Percentiles rank a stretch among this genome's conserved stretches.
These are phyloP conservation scores for Sarocladium kiliense DNA, from an alignment of 2,329 filamentous ascomycete genomes.

Conservation along the genomic window DNA sequence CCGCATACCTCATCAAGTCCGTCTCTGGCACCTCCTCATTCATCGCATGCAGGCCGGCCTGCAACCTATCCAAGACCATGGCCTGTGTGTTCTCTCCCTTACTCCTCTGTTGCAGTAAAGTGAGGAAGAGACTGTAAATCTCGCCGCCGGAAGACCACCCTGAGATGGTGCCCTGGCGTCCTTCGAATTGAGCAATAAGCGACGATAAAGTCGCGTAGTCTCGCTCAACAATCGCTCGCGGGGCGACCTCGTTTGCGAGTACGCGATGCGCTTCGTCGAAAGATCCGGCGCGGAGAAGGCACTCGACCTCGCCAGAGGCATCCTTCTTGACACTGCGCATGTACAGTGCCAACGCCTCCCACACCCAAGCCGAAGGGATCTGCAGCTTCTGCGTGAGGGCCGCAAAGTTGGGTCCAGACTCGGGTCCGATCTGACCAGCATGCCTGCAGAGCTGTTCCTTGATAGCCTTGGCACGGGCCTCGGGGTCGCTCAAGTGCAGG, in stretches of 20 bases:
- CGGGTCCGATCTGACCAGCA: slow-evolving; percentile 58
- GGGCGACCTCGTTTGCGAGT: slow-evolving; percentile 75
- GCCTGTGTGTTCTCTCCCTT: slow-evolving; percentile 35
- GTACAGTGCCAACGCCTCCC: slow-evolving; percentile 78
- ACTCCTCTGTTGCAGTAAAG: slow-evolving; percentile 40
- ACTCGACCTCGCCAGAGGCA: slow-evolving; percentile 67
- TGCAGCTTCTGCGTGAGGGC: slow-evolving; percentile 59
- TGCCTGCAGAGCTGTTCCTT: slow-evolving; percentile 72
- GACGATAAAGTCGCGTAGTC: slow-evolving; percentile 67
- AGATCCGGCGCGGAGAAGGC: slow-evolving; percentile 71
- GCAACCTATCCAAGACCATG: slow-evolving; percentile 49
- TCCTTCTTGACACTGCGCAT: slow-evolving; percentile 70
- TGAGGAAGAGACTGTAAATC: slow-evolving; percentile 64
- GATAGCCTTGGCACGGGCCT: slow-evolving; percentile 60
- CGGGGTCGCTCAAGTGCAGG: slow-evolving; percentile 62
- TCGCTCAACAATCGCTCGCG: slow-evolving; percentile 73
- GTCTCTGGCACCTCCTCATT: slow-evolving; percentile 36
- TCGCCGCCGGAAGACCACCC: slow-evolving; percentile 77
- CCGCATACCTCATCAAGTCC: slow-evolving; percentile 56
- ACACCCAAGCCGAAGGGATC: slow-evolving; percentile 75
- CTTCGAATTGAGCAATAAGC: slow-evolving; percentile 68
- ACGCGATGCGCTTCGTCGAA: slow-evolving; percentile 80
- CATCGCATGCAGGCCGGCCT: slow-evolving; percentile 51
- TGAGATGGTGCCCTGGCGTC: slow-evolving; percentile 53
- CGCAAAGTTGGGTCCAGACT: slow-evolving; percentile 50